Percentiles rank a stretch among this genome's conserved stretches.
These are phyloP conservation scores for Vaccinium macrocarpon DNA, from an alignment of 148 eudicot genomes.

Conservation along the genomic window DNA sequence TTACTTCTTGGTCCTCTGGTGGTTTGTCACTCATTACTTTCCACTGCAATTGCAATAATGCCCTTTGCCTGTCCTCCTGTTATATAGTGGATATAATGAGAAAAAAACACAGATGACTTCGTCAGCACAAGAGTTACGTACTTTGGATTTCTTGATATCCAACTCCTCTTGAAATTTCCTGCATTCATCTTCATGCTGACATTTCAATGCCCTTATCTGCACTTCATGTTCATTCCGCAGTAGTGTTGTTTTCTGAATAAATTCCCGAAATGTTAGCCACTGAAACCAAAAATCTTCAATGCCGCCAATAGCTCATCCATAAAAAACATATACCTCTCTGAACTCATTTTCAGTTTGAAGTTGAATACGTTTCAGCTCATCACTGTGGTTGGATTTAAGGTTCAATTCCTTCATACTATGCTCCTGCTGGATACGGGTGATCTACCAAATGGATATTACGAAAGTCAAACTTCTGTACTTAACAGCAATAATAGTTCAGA, in stretches of 20 bases:
- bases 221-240: constrained; percentile 79
- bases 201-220: constrained; percentile 65
- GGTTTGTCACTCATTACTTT: constrained; percentile 88
- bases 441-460: constrained; percentile 36
- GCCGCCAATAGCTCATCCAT: constrained; percentile 4
- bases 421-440: constrained; percentile 60
- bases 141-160: constrained; percentile 81
- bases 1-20: constrained; percentile 92
- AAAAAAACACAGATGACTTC: constrained; percentile 1
- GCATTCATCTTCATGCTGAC: constrained; percentile 76
- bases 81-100: constrained; percentile 19
- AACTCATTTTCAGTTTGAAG: constrained; percentile 74
- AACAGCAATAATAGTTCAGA: background rate
- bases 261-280: constrained; percentile 16
- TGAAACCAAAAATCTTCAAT: background rate
- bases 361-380: constrained; percentile 60
- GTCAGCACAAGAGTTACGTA: constrained; percentile 20
- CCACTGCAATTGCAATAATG: constrained; percentile 88
- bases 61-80: constrained; percentile 94
- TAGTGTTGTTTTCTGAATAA: constrained; percentile 53
- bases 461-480: constrained; percentile 5
- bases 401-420: constrained; percentile 48
- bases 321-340: constrained; percentile 56
- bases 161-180: constrained; percentile 81
- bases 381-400: constrained; percentile 56